Evolutionary conservation across 257 asterid genomes (phyloP).

Genomic region (Paulownia fortunei): DNA sequence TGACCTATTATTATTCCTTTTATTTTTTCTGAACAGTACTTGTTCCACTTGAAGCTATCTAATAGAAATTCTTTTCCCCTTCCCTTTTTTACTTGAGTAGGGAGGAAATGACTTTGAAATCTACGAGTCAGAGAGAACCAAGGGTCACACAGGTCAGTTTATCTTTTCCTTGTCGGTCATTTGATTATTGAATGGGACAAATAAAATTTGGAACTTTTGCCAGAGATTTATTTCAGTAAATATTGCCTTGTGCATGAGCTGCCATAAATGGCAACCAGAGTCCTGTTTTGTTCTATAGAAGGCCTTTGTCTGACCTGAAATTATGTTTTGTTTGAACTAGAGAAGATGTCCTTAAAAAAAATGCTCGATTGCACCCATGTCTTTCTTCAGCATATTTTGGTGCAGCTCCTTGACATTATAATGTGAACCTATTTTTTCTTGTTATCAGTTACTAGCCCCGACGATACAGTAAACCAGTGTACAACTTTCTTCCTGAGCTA

Average conservation of each 20-base stretch:
- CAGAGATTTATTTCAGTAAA: too few relatives aligned
- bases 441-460: slow-evolving; percentile 78
- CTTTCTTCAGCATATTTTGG: background rate
- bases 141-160: slow-evolving; percentile 87
- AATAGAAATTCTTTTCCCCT: background rate
- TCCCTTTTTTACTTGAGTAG: slow-evolving; percentile 42
- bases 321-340: background rate
- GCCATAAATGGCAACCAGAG: background rate
- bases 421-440: slow-evolving; percentile 13
- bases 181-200: background rate
- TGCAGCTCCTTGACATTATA: background rate
- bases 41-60: background rate
- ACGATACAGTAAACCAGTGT: slow-evolving; percentile 73
- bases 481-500: slow-evolving; percentile 63
- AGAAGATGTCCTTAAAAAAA: background rate
- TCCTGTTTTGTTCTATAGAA: background rate
- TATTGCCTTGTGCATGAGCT: too few relatives aligned
- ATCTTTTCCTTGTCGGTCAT: background rate
- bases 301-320: slow-evolving; percentile 18
- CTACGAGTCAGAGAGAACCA: slow-evolving; percentile 84
- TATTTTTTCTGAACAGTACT: slow-evolving; percentile 1
- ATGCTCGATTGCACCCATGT: background rate
- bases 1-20: background rate
- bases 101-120: slow-evolving; percentile 97
- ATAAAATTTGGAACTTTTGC: background rate